Evolutionary conservation across 1,139 yeast species (phyloP).

Genomic region (Suhomyces chickasaworum): DNA sequence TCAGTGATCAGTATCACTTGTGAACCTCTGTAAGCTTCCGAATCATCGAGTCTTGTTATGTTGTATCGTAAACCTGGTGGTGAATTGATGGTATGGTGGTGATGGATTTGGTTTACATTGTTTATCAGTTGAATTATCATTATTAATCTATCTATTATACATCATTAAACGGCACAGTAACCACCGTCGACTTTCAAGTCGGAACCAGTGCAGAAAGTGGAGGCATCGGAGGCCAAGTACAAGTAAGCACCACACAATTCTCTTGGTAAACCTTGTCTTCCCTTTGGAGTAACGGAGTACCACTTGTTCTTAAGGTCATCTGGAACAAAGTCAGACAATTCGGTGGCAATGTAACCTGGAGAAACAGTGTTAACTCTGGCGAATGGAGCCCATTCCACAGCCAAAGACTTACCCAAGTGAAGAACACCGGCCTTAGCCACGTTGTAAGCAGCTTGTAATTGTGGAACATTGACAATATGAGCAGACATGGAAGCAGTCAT

Average conservation of each 20-base stretch:
- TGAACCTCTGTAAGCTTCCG: too few relatives aligned
- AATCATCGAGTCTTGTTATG: too few relatives aligned
- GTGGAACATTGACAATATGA: slow-evolving; percentile 66
- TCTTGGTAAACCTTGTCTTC: slow-evolving; percentile 26
- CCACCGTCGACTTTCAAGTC: slow-evolving; percentile 53
- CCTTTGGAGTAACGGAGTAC: slow-evolving; percentile 26
- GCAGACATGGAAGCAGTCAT: slow-evolving; percentile 69
- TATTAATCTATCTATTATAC: slow-evolving; percentile 8
- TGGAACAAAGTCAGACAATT: slow-evolving; percentile 26
- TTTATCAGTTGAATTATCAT: not conserved
- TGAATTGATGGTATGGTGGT: too few relatives aligned
- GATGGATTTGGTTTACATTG: too few relatives aligned
- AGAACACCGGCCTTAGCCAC: slow-evolving; percentile 44
- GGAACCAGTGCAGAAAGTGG: slow-evolving; percentile 48
- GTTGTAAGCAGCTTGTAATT: slow-evolving; percentile 61
- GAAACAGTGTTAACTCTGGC: slow-evolving; percentile 37
- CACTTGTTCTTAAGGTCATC: slow-evolving; percentile 22
- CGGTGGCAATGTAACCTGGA: slow-evolving; percentile 35
- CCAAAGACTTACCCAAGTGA: slow-evolving; percentile 35
- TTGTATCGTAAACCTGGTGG: too few relatives aligned
- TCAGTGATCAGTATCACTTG: too few relatives aligned
- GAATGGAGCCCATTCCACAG: slow-evolving; percentile 35
- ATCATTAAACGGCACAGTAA: slow-evolving; percentile 33
- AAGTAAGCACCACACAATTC: slow-evolving; percentile 29
- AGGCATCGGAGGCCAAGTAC: slow-evolving; percentile 30